Base-by-base conservation (phyloP, 23 red algal genomes). In the Chondrus crispus region DNA sequence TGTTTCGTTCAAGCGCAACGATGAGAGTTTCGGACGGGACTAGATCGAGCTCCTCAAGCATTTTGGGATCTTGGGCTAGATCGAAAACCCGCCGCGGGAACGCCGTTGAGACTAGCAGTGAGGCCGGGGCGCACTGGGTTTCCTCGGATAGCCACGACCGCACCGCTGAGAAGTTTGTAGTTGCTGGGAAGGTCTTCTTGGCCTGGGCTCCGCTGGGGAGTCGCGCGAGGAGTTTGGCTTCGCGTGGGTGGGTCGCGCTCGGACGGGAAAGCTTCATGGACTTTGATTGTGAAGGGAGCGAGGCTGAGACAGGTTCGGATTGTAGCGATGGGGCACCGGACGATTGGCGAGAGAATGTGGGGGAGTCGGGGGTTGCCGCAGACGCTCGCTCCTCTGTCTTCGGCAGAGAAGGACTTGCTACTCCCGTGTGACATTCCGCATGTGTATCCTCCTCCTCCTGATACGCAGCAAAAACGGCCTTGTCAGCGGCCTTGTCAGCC, bases 81-180 rank as follows among this genome's bases (percentile, higher is more conserved):
- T 42, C 44, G 43, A 77, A 77, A 40, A 77, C 71, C 8, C 20
- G 44, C 10, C 71, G 71, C 71, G 71, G 71, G 43, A 77, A 77
- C n/a, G 71, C 71, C 26, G 71, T 46, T 9, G 71, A 24, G 13
- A 77, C 26, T n/a, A 38, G 22, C 9, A 77, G 32, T n/a, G 37
- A n/a, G 44, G 8, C 43, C 26, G 71, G 32, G 44, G 71, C 26
- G 9, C 35, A 32, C 26, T 32, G 60, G 37, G 43, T 24, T 77
- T 77, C 13, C 0, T 77, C 71, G 37, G 37, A 20, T 20, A 77
- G 44, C 71, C 71, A 77, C n/a, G 71, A n/a, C 7, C 71, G 71
- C 10, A 77, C 71, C 11, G 44, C 28, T 10, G 38, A 48, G 43
- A 77, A 77, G 9, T 47, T 35, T 26, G 44, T 77, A 8, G 38